Conservation (phyloP, 129 eudicot species). For the Helichrysum umbraculigerum region DNA sequence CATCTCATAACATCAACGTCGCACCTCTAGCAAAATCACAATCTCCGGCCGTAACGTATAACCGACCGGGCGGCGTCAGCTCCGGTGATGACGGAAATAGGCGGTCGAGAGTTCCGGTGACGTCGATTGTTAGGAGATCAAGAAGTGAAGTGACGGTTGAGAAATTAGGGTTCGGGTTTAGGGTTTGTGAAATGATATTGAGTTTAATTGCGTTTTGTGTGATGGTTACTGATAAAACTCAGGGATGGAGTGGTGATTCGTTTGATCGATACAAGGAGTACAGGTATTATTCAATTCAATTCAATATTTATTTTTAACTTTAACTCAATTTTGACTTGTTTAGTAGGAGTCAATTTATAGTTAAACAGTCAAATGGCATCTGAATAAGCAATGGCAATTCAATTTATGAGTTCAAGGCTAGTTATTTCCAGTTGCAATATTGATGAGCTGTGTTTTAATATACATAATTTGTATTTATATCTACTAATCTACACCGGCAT, state of each 20-base stretch:
- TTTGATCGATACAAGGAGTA: slow-evolving; percentile 89
- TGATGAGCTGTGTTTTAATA: too few relatives aligned
- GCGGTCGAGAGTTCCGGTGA: slow-evolving; percentile 48
- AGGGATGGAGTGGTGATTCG: slow-evolving; percentile 98
- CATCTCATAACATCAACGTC: slow-evolving; percentile 30
- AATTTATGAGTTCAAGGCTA: too few relatives aligned
- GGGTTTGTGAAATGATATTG: slow-evolving; percentile 55
- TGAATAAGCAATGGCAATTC: neutral
- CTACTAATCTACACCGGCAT: too few relatives aligned
- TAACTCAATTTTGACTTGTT: neutral
- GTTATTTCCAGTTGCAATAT: too few relatives aligned
- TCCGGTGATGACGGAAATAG: slow-evolving; percentile 25
- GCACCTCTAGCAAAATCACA: slow-evolving; percentile 31
- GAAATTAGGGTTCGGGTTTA: slow-evolving; percentile 59
- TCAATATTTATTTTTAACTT: neutral
- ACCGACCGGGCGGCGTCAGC: slow-evolving; percentile 28
- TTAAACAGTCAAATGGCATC: neutral
- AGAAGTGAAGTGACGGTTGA: slow-evolving; percentile 37
- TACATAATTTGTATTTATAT: too few relatives aligned
- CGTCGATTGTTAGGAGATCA: slow-evolving; percentile 42
- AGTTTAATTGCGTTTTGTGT: slow-evolving; percentile 75
- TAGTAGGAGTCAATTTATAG: neutral
- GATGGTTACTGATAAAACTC: slow-evolving; percentile 89
- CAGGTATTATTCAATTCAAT: slow-evolving; percentile 41
- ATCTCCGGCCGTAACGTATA: slow-evolving; percentile 34